Percentiles rank a stretch among this genome's conserved stretches.
Conservation (phyloP, 2,329 filamentous ascomycete species). For the Sporothrix pseudoabietina region DNA sequence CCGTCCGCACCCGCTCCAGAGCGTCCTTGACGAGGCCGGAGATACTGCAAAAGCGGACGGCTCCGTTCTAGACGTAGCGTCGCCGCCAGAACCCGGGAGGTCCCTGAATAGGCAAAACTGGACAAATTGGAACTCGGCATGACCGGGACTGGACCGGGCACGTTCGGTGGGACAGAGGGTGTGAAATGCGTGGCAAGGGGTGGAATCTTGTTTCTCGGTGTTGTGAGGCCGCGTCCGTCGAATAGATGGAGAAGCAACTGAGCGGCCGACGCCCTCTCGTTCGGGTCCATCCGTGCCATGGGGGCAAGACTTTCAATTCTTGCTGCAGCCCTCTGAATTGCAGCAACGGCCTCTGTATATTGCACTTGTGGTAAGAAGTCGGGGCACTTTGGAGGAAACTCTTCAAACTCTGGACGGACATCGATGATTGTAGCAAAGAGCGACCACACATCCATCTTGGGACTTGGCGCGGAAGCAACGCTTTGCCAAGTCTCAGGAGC, state of each 20-base stretch:
- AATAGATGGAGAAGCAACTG: neutral
- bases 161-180: neutral
- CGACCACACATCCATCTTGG: slow-evolving; percentile 19
- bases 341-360: neutral
- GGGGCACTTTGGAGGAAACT: neutral
- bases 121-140: neutral
- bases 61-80: neutral
- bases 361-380: neutral
- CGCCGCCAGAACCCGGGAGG: neutral
- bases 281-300: neutral
- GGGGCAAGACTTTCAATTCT: neutral
- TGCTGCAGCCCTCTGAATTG: neutral
- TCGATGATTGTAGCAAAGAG: slow-evolving; percentile 8
- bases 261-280: neutral
- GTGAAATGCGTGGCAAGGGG: neutral
- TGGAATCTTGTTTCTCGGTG: neutral
- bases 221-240: neutral
- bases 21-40: too few species aligned
- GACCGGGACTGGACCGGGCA: neutral
- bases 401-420: neutral
- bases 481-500: neutral
- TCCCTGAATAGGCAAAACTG: neutral
- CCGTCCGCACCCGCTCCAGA: neutral
- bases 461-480: neutral
- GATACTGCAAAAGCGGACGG: neutral